These are phyloP conservation scores for Asclepias syriaca DNA, from an alignment of 257 asterid genomes.

Conservation along the genomic window DNA sequence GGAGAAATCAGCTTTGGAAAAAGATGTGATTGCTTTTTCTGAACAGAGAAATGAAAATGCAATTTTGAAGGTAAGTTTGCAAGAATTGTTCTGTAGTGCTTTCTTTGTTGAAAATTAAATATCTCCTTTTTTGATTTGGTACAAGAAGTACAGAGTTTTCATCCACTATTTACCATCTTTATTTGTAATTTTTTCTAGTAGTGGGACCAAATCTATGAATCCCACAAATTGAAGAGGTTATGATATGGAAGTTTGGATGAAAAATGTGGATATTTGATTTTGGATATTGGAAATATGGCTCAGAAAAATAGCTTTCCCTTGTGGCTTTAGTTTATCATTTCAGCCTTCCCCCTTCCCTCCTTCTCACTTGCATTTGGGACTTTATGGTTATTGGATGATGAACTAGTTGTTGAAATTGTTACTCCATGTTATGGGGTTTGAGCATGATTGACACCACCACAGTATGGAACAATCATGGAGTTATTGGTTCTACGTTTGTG, in stretches of 20 bases:
- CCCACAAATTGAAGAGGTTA: not conserved
- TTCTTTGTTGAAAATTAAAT: too few relatives aligned
- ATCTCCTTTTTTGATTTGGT: too few relatives aligned
- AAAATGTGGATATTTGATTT: too few relatives aligned
- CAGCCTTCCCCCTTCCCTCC: not conserved
- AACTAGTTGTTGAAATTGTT: not conserved
- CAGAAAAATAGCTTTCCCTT: not conserved
- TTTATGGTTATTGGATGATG: not conserved
- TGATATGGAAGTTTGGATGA: not conserved
- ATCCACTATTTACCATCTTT: too few relatives aligned
- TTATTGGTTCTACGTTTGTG: not conserved
- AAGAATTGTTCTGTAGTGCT: not conserved
- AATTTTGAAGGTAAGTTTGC: slow-evolving; percentile 54
- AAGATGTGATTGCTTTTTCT: slow-evolving; percentile 47
- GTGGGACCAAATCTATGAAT: not conserved
- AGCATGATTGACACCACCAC: not conserved
- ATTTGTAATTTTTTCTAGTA: too few relatives aligned
- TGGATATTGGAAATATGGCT: too few relatives aligned
- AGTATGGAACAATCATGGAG: not conserved
- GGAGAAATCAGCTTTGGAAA: slow-evolving; percentile 72
- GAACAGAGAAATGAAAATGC: slow-evolving; percentile 78
- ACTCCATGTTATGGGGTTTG: not conserved
- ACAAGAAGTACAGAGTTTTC: too few relatives aligned
- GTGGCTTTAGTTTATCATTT: not conserved
- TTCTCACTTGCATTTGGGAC: not conserved